Percentiles rank a stretch among this genome's conserved stretches.
Conservation (phyloP, 2,329 filamentous ascomycete genomes). For the Calonectria henricotiae region DNA sequence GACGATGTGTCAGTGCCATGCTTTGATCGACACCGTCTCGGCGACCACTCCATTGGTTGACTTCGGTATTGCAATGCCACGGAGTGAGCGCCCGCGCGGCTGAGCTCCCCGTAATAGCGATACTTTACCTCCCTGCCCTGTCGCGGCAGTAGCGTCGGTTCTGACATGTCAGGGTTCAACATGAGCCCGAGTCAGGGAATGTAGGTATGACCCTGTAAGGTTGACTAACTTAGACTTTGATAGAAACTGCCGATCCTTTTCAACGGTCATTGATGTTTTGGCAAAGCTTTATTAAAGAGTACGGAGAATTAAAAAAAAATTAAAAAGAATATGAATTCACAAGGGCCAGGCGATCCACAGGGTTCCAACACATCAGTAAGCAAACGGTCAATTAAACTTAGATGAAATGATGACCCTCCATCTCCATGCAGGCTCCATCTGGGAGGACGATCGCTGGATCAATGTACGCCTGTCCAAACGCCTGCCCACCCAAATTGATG, state of each 20-base stretch:
- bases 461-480: background rate
- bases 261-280: conserved; percentile 13
- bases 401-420: conserved; percentile 12
- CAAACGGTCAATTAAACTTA: conserved; percentile 8
- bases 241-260: conserved; percentile 15
- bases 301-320: background rate
- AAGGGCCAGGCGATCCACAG: background rate
- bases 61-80: conserved; percentile 1
- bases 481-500: conserved; percentile 18
- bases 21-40: conserved; percentile 21
- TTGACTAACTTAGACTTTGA: conserved; percentile 21
- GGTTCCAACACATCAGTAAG: background rate
- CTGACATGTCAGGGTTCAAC: background rate
- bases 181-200: conserved; percentile 6
- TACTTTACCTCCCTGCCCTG: conserved; percentile 22
- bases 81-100: conserved; percentile 18
- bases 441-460: background rate
- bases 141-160: conserved; percentile 11
- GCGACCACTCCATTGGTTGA: conserved; percentile 1
- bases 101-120: conserved; percentile 6
- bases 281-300: conserved; percentile 6
- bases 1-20: conserved; percentile 31
- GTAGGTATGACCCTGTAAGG: conserved; percentile 11
- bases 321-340: conserved; percentile 12
- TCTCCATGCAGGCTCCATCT: background rate